phyloP scores from a whole-genome alignment of 1,139 yeast species.

The Blastobotrys malaysiensis region DNA sequence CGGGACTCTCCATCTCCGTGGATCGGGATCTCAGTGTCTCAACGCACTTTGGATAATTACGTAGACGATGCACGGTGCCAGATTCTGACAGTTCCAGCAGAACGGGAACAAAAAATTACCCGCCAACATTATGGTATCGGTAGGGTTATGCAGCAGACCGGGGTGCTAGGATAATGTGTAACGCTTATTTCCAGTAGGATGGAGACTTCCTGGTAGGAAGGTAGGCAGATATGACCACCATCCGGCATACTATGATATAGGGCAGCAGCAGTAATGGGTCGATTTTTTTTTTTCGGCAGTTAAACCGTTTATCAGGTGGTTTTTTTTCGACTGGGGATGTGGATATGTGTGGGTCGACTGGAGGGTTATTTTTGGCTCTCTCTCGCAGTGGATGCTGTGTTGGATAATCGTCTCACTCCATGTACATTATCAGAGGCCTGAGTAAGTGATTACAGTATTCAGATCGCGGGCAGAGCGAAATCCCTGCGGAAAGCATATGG shows the following conservation, averaged over 20 bases:
- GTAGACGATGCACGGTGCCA: background rate
- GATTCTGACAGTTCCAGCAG: background rate
- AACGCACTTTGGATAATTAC: background rate
- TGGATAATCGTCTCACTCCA: background rate
- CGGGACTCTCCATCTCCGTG: background rate
- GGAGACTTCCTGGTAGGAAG: too few species aligned
- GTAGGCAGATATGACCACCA: too few species aligned
- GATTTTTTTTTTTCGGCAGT: background rate
- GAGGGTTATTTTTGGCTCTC: background rate
- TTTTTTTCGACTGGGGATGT: too few species aligned
- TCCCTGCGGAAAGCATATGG: background rate
- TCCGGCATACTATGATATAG: too few species aligned
- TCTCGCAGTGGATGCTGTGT: background rate
- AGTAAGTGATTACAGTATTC: background rate
- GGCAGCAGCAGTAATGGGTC: background rate
- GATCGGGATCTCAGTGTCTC: background rate
- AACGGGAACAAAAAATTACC: background rate
- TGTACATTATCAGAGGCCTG: too few species aligned
- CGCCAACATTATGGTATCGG: too few species aligned
- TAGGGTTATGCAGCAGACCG: too few species aligned
- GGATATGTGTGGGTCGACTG: too few species aligned
- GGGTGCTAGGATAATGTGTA: too few species aligned
- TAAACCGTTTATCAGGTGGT: background rate
- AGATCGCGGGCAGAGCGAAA: background rate
- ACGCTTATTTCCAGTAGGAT: too few species aligned